Evolutionary conservation across 371 early-diverging fungal genomes (phyloP), one percentile per base, ranked within the genome.

Genomic region (Saksenaea vasiformis): DNA sequence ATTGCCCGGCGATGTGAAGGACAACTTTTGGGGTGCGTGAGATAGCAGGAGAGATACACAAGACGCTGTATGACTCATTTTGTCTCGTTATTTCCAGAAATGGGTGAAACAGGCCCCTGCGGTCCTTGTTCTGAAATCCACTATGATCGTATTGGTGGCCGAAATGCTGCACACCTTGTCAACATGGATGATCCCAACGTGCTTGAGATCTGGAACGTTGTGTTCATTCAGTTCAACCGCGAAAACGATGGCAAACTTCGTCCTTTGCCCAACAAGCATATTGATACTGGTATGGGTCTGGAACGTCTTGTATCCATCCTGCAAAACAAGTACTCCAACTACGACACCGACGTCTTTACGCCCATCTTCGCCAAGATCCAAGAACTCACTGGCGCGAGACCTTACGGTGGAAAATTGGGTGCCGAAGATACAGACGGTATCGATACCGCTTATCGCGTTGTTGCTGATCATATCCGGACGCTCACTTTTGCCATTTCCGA

Each of bases 51-150:
- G 43, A 17, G 43, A 41, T 41, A 10, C 19, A 14, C 14, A 10
- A 15, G 43, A 41, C n/a, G 17, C 43, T 41, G 14, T 41, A 17
- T 41, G 43, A 41, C 43, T 41, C 43, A 41, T 41, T 14, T 8
- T 41, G 43, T 41, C n/a, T 41, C 43, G 14, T 26, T 65, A 56
- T 37, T 34, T 36, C 26, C 62, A 87, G 96, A 99, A 87, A 99
- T 99, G 99, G 99, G 99, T 56, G 98, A 97, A 63, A 92, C 91
- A 58, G 99, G 99, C 24, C 99, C 99, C n/a, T 99, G 99, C 75
- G 99, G 99, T 41, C 99, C 99, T 35, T 99, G 99, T 85, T 94
- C 95, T 54, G 99, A 99, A 85, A 95, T 99, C 69, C 99, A 99
- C 81, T 99, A 90, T 75, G 99, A 99, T 83, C 90, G 99, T 64